These are phyloP conservation scores for Mytilinidion resinicola DNA, from an alignment of 495 filamentous ascomycete genomes.

Conservation along the genomic window DNA sequence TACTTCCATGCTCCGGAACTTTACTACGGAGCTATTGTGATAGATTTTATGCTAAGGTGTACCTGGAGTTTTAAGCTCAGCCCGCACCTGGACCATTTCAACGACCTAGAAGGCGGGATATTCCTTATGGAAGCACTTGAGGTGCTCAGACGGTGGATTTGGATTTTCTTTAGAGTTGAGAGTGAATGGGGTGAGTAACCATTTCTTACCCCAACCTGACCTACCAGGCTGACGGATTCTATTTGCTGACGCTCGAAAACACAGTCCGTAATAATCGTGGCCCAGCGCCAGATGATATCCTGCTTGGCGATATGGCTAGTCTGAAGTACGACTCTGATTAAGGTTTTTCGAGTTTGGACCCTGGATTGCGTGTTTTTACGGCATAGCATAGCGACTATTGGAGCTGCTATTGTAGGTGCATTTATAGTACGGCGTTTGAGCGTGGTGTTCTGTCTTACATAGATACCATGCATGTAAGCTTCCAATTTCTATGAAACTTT, in stretches of 20 bases:
- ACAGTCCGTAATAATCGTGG: conserved; percentile 51
- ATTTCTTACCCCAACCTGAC: neutral
- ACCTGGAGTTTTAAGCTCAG: conserved; percentile 85
- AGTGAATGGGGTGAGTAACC: conserved; percentile 71
- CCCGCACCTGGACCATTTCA: conserved; percentile 70
- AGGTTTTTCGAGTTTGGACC: neutral
- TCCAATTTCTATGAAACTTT: no score
- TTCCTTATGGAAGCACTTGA: conserved; percentile 85
- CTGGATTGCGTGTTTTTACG: neutral
- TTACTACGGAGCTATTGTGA: conserved; percentile 75
- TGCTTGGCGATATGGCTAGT: conserved; percentile 47
- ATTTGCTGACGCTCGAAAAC: conserved; percentile 22
- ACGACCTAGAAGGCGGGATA: conserved; percentile 76
- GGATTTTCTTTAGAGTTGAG: conserved; percentile 93
- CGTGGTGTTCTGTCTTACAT: no score
- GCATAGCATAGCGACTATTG: neutral
- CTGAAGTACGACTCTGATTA: conserved; percentile 45
- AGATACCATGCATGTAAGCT: no score
- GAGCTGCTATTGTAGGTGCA: no score
- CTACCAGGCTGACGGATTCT: neutral
- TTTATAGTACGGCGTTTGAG: no score
- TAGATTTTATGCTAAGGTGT: conserved; percentile 76
- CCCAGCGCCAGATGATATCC: conserved; percentile 48
- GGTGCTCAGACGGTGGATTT: conserved; percentile 84
- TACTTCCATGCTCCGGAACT: conserved; percentile 60